phyloP scores from a whole-genome alignment of 805 yeast species.

The Candida nitratophila region DNA sequence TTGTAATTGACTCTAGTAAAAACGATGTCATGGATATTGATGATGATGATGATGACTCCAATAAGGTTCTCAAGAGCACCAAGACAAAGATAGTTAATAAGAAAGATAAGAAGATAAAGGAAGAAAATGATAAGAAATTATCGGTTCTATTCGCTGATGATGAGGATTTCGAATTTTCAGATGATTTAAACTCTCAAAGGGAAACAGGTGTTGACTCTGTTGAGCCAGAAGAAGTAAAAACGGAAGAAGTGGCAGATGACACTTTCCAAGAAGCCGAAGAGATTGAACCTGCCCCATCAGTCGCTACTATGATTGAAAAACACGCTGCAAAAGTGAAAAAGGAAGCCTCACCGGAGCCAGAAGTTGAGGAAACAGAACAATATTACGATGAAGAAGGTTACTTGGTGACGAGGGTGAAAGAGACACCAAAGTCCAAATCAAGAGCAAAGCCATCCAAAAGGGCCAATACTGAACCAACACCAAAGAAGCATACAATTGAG shows the following conservation, averaged over 20 bases:
- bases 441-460: slow-evolving; percentile 7
- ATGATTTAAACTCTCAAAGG: background rate
- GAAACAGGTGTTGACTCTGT: slow-evolving; percentile 1
- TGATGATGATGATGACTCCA: slow-evolving; percentile 1
- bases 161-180: slow-evolving; percentile 8
- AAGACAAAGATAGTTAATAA: slow-evolving; percentile 11
- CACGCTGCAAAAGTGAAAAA: slow-evolving; percentile 4
- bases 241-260: slow-evolving; percentile 4
- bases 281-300: background rate
- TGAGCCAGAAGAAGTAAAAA: slow-evolving; percentile 4
- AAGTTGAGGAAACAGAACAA: slow-evolving; percentile 9
- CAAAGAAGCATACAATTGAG: background rate
- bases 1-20: background rate
- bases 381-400: slow-evolving; percentile 26
- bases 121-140: slow-evolving; percentile 11
- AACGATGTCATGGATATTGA: background rate
- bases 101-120: slow-evolving; percentile 3
- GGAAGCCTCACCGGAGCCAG: background rate
- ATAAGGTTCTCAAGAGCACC: too few species aligned
- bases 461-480: slow-evolving; percentile 5
- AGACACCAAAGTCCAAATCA: slow-evolving; percentile 3
- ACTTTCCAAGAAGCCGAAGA: slow-evolving; percentile 1
- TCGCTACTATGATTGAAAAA: background rate
- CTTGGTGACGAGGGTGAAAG: slow-evolving; percentile 13
- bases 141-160: slow-evolving; percentile 18